Percentiles rank a stretch among this genome's conserved stretches.
Evolutionary conservation across 495 filamentous ascomycete genomes (phyloP).

Genomic region (Annulohypoxylon stygium): DNA sequence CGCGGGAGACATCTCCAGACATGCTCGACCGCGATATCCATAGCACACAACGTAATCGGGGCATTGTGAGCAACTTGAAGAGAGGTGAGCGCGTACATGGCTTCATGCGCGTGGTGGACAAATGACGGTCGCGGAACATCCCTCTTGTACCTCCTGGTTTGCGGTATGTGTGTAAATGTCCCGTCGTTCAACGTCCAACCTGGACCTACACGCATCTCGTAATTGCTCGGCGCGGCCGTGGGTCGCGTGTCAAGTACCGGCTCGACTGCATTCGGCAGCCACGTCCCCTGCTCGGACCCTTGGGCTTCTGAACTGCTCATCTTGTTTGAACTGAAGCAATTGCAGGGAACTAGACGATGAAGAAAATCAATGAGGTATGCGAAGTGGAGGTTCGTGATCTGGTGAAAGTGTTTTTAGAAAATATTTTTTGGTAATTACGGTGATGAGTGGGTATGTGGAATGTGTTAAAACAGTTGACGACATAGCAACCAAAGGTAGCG

Average conservation of each 20-base stretch:
- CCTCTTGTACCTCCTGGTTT: conserved; percentile 35
- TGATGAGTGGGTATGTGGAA: neutral
- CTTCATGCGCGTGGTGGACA: conserved; percentile 6
- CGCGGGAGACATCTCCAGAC: conserved; percentile 41
- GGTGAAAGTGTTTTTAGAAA: neutral
- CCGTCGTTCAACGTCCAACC: conserved; percentile 48
- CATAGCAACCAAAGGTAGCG: neutral
- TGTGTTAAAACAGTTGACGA: conserved; percentile 26
- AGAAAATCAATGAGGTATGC: neutral
- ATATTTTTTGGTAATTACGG: neutral
- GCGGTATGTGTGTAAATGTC: conserved; percentile 37
- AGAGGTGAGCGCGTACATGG: conserved; percentile 41
- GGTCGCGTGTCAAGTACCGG: neutral
- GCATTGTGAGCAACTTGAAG: conserved; percentile 45
- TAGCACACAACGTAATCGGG: conserved; percentile 26
- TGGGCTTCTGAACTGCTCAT: neutral
- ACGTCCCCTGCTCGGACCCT: neutral
- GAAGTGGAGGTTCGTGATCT: neutral
- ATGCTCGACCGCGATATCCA: conserved; percentile 42
- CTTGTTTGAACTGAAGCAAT: neutral
- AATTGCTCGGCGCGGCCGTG: neutral
- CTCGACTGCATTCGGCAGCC: neutral
- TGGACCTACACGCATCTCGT: conserved; percentile 30
- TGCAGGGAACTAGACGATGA: neutral
- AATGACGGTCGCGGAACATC: conserved; percentile 42